Evolutionary conservation across 768 basidiomycete species (phyloP), one percentile per base, ranked within the genome.

Genomic region (Tricholoma matsutake): DNA sequence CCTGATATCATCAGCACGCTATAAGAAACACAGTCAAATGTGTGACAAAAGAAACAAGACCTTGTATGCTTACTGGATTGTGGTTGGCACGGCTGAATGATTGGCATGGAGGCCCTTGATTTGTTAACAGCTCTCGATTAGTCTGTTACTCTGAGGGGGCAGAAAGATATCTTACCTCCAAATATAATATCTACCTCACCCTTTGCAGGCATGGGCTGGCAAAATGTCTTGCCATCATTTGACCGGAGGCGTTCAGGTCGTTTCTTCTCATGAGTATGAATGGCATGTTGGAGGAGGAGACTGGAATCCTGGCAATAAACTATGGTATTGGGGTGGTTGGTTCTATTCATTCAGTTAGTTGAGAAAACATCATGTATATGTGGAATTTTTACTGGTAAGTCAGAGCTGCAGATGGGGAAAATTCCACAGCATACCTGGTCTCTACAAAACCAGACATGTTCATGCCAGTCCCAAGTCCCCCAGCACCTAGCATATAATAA

Each of bases 101-200:
- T 63, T 91, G 91, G 65, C 90, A 92, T 11, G 90, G 90, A 3
- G 89, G 88, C 3, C 89, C 89, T 89, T 59, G 6, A 6, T 4
- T 49, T n/a, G 55, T 63, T 28, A 32, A 35, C 7, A 22, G 5
- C 47, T n/a, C 29, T 43, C 56, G 35, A 53, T 31, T 20, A 58
- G 11, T 32, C 11, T 20, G 45, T 47, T 25, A 3, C 20, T 32
- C 11, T 54, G 16, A 58, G 14, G 18, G 41, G 51, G 16, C 43
- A 55, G 7, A 55, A 61, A 1, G 39, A 64, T 43, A 16, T 71
- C 81, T 52, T 73, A 87, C 89, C 88, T 61, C 90, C 88, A 71
- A 81, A 88, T n/a, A 92, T 83, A 58, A 92, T 82, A 64, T 89
- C 87, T 2, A 89, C 81, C 13, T 85, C 82, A 4, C 80, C 82